phyloP scores from a whole-genome alignment of 805 yeast species.

The Nakazawaea wyomingensis region DNA sequence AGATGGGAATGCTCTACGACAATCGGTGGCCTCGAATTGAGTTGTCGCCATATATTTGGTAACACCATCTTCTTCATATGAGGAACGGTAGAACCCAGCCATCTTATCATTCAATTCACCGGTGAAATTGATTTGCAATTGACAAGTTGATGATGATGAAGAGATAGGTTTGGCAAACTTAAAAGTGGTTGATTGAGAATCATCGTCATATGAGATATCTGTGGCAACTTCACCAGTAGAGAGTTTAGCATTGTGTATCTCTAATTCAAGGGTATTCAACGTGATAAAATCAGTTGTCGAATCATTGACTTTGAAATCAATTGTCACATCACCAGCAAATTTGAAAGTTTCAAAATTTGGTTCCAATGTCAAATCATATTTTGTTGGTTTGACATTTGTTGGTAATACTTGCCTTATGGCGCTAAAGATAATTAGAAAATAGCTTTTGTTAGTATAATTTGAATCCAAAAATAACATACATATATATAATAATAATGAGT shows the following conservation, averaged over 20 bases:
- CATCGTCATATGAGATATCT: slow-evolving; percentile 28
- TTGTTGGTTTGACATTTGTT: slow-evolving; percentile 58
- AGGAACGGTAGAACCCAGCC: slow-evolving; percentile 79
- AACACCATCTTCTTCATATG: slow-evolving; percentile 55
- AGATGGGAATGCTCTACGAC: slow-evolving; percentile 83
- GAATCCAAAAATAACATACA: background rate
- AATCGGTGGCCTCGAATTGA: slow-evolving; percentile 84
- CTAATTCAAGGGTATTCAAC: slow-evolving; percentile 63
- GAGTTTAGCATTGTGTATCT: slow-evolving; percentile 43
- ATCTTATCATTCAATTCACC: slow-evolving; percentile 70
- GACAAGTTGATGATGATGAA: slow-evolving; percentile 24
- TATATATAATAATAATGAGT: too few relatives aligned
- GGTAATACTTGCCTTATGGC: slow-evolving; percentile 44
- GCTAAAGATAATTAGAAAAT: background rate
- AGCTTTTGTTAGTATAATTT: background rate
- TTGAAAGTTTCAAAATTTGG: slow-evolving; percentile 59
- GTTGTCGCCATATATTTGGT: slow-evolving; percentile 75
- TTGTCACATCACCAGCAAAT: slow-evolving; percentile 49
- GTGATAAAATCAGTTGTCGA: slow-evolving; percentile 35
- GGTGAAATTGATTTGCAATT: slow-evolving; percentile 45
- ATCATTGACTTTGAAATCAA: slow-evolving; percentile 50
- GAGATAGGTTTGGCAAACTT: background rate
- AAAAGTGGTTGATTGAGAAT: slow-evolving; percentile 30
- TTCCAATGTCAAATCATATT: slow-evolving; percentile 60
- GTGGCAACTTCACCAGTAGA: slow-evolving; percentile 21